Evolutionary conservation across 352 stramenopile genomes (phyloP).

Genomic region (Phytopythium sindhum): DNA sequence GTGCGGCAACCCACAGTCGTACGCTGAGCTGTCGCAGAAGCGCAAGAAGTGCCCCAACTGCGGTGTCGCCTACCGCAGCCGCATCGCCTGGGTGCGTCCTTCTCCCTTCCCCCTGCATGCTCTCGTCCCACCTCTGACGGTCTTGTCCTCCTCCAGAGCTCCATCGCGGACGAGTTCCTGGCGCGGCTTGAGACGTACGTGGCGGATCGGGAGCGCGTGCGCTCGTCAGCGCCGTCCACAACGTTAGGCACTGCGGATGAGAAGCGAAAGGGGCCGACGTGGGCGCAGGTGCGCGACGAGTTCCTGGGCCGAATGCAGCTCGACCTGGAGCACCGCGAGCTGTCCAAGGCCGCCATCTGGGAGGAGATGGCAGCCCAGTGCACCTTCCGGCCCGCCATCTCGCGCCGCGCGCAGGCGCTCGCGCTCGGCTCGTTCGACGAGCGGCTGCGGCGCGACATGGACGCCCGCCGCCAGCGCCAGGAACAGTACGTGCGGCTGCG

Average conservation of each 20-base stretch:
- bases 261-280: conserved; percentile 14
- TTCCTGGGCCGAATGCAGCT: conserved; percentile 65
- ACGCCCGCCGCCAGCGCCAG: conserved; percentile 32
- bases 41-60: conserved; percentile 81
- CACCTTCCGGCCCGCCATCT: conserved; percentile 56
- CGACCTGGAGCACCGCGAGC: conserved; percentile 49
- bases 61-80: conserved; percentile 58
- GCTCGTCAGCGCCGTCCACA: conserved; percentile 16
- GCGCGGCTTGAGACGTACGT: conserved; percentile 45
- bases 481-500: conserved; percentile 12
- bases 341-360: conserved; percentile 44
- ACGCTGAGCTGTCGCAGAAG: conserved; percentile 75
- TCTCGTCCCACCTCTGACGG: too few species aligned
- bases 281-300: conserved; percentile 52
- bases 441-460: conserved; percentile 48
- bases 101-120: not conserved
- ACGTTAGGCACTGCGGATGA: conserved; percentile 1
- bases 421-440: conserved; percentile 57
- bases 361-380: conserved; percentile 50
- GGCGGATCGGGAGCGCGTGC: conserved; percentile 10
- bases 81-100: conserved; percentile 56
- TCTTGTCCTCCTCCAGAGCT: conserved; percentile 30
- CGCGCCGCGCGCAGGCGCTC: conserved; percentile 34
- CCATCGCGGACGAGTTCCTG: conserved; percentile 63
- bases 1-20: conserved; percentile 71